phyloP scores from a whole-genome alignment of 2,329 filamentous ascomycete genomes.

The Penicillium sp. region DNA sequence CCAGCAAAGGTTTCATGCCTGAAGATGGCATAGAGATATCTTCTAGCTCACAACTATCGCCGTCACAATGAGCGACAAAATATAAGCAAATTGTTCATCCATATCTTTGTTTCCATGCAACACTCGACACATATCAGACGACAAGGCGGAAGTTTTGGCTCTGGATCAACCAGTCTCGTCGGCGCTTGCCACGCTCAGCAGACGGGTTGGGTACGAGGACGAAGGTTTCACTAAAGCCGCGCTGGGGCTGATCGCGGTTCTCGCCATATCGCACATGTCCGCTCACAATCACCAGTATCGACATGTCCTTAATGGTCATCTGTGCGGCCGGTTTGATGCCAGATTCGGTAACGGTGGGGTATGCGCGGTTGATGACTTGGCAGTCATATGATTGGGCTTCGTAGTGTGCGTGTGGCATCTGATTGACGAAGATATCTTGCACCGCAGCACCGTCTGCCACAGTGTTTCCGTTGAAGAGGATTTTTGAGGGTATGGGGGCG shows the following conservation, averaged over 20 bases:
- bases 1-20: background rate
- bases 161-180: conserved; percentile 65
- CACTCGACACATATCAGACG: conserved; percentile 29
- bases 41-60: background rate
- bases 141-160: conserved; percentile 69
- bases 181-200: conserved; percentile 51
- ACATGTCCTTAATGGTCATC: conserved; percentile 58
- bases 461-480: conserved; percentile 76
- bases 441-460: conserved; percentile 64
- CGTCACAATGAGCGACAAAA: background rate
- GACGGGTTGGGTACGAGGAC: conserved; percentile 70
- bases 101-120: background rate
- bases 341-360: conserved; percentile 55
- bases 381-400: conserved; percentile 75
- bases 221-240: conserved; percentile 77
- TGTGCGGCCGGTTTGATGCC: conserved; percentile 40
- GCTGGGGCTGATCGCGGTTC: conserved; percentile 59
- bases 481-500: conserved; percentile 60
- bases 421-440: conserved; percentile 65
- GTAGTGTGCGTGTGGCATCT: conserved; percentile 65
- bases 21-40: background rate
- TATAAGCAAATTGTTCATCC: background rate
- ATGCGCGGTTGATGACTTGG: conserved; percentile 73
- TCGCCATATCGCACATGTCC: conserved; percentile 71
- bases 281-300: conserved; percentile 71